A percentile compares a stretch with the other conserved stretches of the same genome.
phyloP scores from a whole-genome alignment of 169 alveolate genomes.

The Eimeria brunetti region DNA sequence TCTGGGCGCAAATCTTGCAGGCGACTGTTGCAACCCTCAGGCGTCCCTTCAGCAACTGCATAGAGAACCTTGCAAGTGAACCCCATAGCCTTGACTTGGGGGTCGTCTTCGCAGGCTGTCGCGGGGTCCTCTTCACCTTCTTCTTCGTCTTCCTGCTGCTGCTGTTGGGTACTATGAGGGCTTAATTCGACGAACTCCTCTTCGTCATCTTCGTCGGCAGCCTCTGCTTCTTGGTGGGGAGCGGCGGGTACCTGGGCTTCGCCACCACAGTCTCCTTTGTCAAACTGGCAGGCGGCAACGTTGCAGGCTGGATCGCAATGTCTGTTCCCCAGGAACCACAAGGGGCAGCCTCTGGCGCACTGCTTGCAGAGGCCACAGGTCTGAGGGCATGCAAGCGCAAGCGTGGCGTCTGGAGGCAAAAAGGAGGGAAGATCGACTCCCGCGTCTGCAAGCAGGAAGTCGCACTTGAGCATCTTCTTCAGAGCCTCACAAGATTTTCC shows the following conservation, averaged over 20 bases:
- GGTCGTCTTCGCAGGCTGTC: constrained; percentile 83
- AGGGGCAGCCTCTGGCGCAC: constrained; percentile 85
- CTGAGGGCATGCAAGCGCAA: constrained; percentile 84
- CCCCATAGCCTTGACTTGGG: constrained; percentile 84
- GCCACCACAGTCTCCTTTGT: constrained; percentile 84
- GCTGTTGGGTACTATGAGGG: neutral
- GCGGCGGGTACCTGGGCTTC: constrained; percentile 6
- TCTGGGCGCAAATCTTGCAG: constrained; percentile 76
- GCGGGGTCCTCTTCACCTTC: constrained; percentile 52
- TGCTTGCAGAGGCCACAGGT: constrained; percentile 85
- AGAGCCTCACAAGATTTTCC: constrained; percentile 77
- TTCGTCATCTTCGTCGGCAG: constrained; percentile 17
- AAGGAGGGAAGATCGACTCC: constrained; percentile 78
- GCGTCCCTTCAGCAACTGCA: constrained; percentile 67
- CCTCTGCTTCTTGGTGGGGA: constrained; percentile 40
- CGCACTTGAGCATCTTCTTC: constrained; percentile 75
- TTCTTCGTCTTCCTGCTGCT: constrained; percentile 24
- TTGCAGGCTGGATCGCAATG: constrained; percentile 85
- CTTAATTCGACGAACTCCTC: neutral
- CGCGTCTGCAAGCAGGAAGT: constrained; percentile 75
- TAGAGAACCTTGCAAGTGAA: constrained; percentile 82
- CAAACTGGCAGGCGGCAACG: constrained; percentile 84
- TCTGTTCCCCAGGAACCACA: constrained; percentile 84
- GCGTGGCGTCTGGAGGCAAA: constrained; percentile 83
- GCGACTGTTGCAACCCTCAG: constrained; percentile 82